Evolutionary conservation across 768 basidiomycete species (phyloP), one percentile per base, ranked within the genome.

Genomic region (Mycena alexandri): DNA sequence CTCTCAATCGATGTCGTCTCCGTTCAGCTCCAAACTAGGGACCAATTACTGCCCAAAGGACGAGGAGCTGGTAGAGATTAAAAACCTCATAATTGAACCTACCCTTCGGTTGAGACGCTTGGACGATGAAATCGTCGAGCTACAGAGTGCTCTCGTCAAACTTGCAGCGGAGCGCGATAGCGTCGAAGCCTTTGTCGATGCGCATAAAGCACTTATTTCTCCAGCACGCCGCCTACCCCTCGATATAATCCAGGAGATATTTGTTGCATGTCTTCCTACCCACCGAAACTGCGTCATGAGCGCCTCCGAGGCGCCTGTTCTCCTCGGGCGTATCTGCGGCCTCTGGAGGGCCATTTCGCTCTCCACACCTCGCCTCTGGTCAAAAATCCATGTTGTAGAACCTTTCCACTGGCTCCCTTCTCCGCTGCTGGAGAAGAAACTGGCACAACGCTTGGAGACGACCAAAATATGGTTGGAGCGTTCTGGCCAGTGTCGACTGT

Each of bases 321-420:
- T 67, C 36, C 61, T 70, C 4, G 61, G 64, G 1, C 65, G 61
- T 41, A 51, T 70, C 14, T 67, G 69, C 36, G 51, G 65, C 61
- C 34, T 42, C 3, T 70, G 69, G 69, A 41, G 65, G 9, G 12
- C 50, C 14, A 52, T 70, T 9, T 61, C 65, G 2, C 65, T 58
- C 10, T 44, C 61, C 11, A 70, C 61, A 0, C 69, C 69, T 0
- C 64, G 56, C 3, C 61, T 70, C 14, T 70, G 69, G 34, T 24
- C 54, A 5, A 17, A 19, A 9, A 48, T 68, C 11, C 67, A 64
- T 43, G 5, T 3, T 24, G 7, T 14, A n/a, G 19, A 14, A 33
- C n/a, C 8, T 6, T 19, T 9, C 34, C 17, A 24, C 53, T 8
- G 33, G 6, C 13, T 22, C n/a, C 33, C 1, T 19, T 25, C 38